These are phyloP conservation scores for Curvularia eragrostidis DNA, from an alignment of 2,329 filamentous ascomycete species.

Conservation along the genomic window DNA sequence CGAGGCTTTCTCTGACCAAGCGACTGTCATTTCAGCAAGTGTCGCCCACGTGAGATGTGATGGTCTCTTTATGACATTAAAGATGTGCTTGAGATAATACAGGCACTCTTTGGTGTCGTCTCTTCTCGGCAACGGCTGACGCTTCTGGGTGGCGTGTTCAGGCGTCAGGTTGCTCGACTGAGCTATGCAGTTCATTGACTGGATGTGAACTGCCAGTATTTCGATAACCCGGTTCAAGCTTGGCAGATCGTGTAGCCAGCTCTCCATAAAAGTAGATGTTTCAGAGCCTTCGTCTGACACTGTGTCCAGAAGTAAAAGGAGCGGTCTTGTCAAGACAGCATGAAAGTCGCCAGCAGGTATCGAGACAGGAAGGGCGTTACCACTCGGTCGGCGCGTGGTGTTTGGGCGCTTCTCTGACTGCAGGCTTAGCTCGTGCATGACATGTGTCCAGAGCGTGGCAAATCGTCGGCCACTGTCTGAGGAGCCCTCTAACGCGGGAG, in stretches of 20 bases:
- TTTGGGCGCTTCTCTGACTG: conserved; percentile 46
- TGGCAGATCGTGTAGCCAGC: conserved; percentile 74
- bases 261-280: conserved; percentile 75
- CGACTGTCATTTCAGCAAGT: conserved; percentile 67
- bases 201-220: conserved; percentile 42
- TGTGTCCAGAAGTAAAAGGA: conserved; percentile 82
- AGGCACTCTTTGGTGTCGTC: conserved; percentile 78
- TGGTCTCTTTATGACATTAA: conserved; percentile 73
- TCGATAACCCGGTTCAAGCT: conserved; percentile 59
- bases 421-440: conserved; percentile 50
- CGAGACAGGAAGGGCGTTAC: conserved; percentile 33
- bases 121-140: conserved; percentile 7
- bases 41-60: conserved; percentile 74
- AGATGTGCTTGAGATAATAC: conserved; percentile 78
- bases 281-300: conserved; percentile 76
- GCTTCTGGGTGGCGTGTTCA: conserved; percentile 4
- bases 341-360: conserved; percentile 65
- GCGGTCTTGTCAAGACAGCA: conserved; percentile 77
- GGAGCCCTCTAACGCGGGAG: not conserved
- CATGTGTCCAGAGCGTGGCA: conserved; percentile 82
- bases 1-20: conserved; percentile 56
- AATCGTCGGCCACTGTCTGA: conserved; percentile 72
- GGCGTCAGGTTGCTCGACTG: conserved; percentile 27
- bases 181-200: conserved; percentile 40
- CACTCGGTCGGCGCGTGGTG: conserved; percentile 39